Conservation (phyloP, 768 basidiomycete species). For the Lentinula lateritia region DNA sequence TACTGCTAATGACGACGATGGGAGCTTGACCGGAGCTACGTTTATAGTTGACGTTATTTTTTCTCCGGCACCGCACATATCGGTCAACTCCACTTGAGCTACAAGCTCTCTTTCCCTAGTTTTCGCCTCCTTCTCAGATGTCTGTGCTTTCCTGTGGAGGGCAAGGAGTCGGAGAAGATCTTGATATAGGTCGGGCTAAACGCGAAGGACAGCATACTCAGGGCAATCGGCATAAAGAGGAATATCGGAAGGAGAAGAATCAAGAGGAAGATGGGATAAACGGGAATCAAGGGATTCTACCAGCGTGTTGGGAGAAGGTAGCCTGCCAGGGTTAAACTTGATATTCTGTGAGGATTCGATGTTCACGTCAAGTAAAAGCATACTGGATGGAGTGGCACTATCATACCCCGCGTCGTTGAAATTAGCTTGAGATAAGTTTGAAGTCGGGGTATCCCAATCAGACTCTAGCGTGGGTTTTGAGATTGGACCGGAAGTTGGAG, state of each 20-base stretch:
- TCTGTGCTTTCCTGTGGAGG: not conserved
- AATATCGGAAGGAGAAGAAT: not conserved
- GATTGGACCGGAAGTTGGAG: not conserved
- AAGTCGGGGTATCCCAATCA: not conserved
- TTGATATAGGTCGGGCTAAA: not conserved
- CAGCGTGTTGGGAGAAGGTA: not conserved
- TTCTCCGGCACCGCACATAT: no score
- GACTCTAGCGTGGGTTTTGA: not conserved
- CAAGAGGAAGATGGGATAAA: not conserved
- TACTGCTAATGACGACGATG: not conserved
- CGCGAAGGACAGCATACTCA: not conserved
- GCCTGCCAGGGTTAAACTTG: not conserved
- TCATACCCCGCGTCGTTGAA: not conserved
- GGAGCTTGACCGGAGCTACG: not conserved
- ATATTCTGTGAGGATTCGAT: not conserved
- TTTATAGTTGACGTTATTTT: not conserved
- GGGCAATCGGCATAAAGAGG: not conserved
- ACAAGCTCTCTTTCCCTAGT: not conserved
- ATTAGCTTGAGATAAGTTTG: not conserved
- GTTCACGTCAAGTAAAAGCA: not conserved
- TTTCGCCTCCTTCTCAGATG: not conserved
- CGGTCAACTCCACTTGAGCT: no score
- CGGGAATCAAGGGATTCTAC: not conserved
- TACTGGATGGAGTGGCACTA: not conserved
- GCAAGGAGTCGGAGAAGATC: not conserved